phyloP scores from a whole-genome alignment of 108 stramenopile species.

The Fistulifera pelliculosa region DNA sequence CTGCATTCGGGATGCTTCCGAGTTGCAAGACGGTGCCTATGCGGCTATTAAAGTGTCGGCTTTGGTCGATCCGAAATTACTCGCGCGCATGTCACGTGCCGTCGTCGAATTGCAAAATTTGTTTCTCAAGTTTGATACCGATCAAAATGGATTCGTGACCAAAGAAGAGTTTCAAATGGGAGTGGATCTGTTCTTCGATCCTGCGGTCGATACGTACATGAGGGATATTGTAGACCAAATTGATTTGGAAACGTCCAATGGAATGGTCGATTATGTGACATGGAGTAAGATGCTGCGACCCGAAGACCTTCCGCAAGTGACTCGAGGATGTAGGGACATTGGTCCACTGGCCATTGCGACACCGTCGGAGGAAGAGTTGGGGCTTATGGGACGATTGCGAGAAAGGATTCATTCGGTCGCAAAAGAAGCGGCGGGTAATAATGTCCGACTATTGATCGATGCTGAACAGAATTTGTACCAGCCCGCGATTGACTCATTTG shows the following conservation, averaged over 20 bases:
- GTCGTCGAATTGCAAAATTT: constrained; percentile 62
- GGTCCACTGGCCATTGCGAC: constrained; percentile 65
- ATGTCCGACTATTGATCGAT: constrained; percentile 88
- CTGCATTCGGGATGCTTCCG: constrained; percentile 78
- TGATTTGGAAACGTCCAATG: constrained; percentile 12
- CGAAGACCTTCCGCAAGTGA: constrained; percentile 39
- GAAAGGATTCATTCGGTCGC: constrained; percentile 64
- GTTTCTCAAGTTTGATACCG: constrained; percentile 58
- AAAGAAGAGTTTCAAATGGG: constrained; percentile 55
- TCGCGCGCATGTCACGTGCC: constrained; percentile 75
- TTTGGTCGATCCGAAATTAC: constrained; percentile 80
- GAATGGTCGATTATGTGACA: constrained; percentile 70
- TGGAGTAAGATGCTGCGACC: constrained; percentile 61
- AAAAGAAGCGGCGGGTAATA: constrained; percentile 45
- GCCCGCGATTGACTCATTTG: constrained; percentile 92
- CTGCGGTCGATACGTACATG: constrained; percentile 16
- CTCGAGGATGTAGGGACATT: constrained; percentile 35
- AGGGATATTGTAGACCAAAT: constrained; percentile 49
- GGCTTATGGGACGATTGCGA: constrained; percentile 61
- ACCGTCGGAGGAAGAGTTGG: constrained; percentile 79
- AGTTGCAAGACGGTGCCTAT: constrained; percentile 66
- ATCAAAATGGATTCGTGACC: constrained; percentile 41
- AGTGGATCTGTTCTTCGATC: constrained; percentile 27
- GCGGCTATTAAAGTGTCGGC: constrained; percentile 95
- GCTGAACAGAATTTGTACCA: constrained; percentile 95